phyloP scores from a whole-genome alignment of 2,329 filamentous ascomycete species.

The Fusarium concolor region DNA sequence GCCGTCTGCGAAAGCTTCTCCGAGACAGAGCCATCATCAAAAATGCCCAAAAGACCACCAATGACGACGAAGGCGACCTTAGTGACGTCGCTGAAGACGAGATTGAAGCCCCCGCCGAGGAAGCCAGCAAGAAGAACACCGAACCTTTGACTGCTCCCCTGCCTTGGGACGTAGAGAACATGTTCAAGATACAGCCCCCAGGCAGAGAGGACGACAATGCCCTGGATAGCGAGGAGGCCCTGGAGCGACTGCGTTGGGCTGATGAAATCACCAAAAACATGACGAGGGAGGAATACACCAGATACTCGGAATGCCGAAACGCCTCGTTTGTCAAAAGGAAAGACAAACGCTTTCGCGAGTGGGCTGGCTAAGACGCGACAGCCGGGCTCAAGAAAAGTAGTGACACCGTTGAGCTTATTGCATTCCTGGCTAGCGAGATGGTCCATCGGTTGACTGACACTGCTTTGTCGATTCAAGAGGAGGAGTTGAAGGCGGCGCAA shows the following conservation, averaged over 20 bases:
- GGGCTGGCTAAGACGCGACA: conserved; percentile 94
- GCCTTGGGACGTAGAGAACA: conserved; percentile 92
- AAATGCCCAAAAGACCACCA: conserved; percentile 66
- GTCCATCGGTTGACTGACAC: conserved; percentile 96
- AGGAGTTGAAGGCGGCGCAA: not conserved
- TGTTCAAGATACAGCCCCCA: conserved; percentile 88
- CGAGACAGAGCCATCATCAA: conserved; percentile 98
- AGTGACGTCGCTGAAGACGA: conserved; percentile 78
- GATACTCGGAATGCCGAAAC: conserved; percentile 96
- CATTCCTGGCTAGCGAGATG: conserved; percentile 97
- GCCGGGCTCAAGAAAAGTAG: conserved; percentile 96
- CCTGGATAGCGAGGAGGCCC: conserved; percentile 79
- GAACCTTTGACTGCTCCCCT: conserved; percentile 87
- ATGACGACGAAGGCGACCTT: conserved; percentile 72
- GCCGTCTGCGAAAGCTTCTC: conserved; percentile 89
- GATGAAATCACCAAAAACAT: conserved; percentile 96
- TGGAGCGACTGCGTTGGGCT: conserved; percentile 90
- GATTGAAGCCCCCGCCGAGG: conserved; percentile 73
- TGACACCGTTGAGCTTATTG: conserved; percentile 96
- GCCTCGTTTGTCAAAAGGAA: conserved; percentile 98
- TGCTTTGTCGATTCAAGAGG: conserved; percentile 86
- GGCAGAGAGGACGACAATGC: conserved; percentile 63
- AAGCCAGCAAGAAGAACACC: conserved; percentile 66
- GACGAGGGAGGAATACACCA: conserved; percentile 96
- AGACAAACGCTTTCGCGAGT: conserved; percentile 94